Conservation (phyloP, 1,139 yeast species). For the Diutina neorugosa region DNA sequence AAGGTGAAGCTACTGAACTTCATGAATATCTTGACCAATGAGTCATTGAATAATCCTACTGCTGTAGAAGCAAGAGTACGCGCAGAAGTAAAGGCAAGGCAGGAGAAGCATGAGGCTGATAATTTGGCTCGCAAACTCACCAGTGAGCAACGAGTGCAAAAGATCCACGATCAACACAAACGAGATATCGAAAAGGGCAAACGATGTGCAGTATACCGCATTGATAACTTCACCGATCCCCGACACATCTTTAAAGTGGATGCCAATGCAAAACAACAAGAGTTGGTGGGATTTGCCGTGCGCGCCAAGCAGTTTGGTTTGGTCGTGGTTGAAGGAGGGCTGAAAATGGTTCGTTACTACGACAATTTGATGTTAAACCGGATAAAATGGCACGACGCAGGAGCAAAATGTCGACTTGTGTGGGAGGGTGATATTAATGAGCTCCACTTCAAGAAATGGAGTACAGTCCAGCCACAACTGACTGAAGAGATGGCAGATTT, state of each 20-base stretch:
- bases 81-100: conserved; percentile 55
- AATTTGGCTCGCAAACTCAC: conserved; percentile 56
- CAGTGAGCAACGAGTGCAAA: conserved; percentile 42
- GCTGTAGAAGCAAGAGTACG: conserved; percentile 65
- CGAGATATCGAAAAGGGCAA: conserved; percentile 35
- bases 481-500: conserved; percentile 46
- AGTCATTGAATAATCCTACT: conserved; percentile 86
- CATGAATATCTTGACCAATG: conserved; percentile 77
- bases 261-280: conserved; percentile 64
- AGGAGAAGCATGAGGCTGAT: conserved; percentile 41
- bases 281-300: conserved; percentile 46
- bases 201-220: conserved; percentile 46
- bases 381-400: conserved; percentile 56
- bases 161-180: conserved; percentile 34
- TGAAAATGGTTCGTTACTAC: conserved; percentile 46
- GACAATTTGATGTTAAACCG: conserved; percentile 49
- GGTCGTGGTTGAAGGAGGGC: conserved; percentile 65
- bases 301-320: conserved; percentile 36
- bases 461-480: conserved; percentile 32
- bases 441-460: conserved; percentile 51
- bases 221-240: conserved; percentile 45
- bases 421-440: conserved; percentile 70
- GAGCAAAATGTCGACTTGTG: conserved; percentile 39
- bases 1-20: conserved; percentile 74
- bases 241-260: conserved; percentile 65